A percentile compares a stretch with the other conserved stretches of the same genome.
Evolutionary conservation across 805 yeast species (phyloP).

Genomic region (Yueomyces sp.): DNA sequence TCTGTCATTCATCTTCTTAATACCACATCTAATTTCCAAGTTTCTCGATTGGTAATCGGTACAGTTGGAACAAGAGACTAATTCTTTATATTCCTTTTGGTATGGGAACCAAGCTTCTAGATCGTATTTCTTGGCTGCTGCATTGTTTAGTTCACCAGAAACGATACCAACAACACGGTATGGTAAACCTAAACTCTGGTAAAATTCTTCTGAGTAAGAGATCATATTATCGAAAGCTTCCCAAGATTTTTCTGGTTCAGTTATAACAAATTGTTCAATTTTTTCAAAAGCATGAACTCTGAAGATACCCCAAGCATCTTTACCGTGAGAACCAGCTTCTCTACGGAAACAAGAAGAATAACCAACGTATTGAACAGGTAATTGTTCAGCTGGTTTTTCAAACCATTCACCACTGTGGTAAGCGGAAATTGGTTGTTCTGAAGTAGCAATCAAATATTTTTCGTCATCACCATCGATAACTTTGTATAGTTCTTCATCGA

Average conservation of each 20-base stretch:
- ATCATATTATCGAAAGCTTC: slow-evolving; percentile 95
- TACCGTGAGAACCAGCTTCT: slow-evolving; percentile 99
- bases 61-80: slow-evolving; percentile 97
- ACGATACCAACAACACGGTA: slow-evolving; percentile 97
- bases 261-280: slow-evolving; percentile 88
- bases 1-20: slow-evolving; percentile 85
- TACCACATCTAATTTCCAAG: slow-evolving; percentile 97
- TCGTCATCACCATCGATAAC: slow-evolving; percentile 96
- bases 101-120: slow-evolving; percentile 99
- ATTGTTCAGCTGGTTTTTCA: slow-evolving; percentile 91
- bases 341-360: slow-evolving; percentile 98
- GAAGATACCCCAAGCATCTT: slow-evolving; percentile 99
- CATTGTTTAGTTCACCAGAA: slow-evolving; percentile 95
- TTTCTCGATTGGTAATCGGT: slow-evolving; percentile 98
- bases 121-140: slow-evolving; percentile 98
- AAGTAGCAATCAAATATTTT: slow-evolving; percentile 94
- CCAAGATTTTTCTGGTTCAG: slow-evolving; percentile 99
- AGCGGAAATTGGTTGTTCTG: slow-evolving; percentile 98
- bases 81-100: slow-evolving; percentile 96
- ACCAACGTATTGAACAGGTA: slow-evolving; percentile 95
- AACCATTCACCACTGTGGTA: slow-evolving; percentile 98
- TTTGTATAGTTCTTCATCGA: slow-evolving; percentile 96
- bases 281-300: slow-evolving; percentile 98
- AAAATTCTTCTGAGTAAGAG: slow-evolving; percentile 78
- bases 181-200: slow-evolving; percentile 82